Evolutionary conservation across 495 filamentous ascomycete genomes (phyloP).

Genomic region (Xylaria grammica): DNA sequence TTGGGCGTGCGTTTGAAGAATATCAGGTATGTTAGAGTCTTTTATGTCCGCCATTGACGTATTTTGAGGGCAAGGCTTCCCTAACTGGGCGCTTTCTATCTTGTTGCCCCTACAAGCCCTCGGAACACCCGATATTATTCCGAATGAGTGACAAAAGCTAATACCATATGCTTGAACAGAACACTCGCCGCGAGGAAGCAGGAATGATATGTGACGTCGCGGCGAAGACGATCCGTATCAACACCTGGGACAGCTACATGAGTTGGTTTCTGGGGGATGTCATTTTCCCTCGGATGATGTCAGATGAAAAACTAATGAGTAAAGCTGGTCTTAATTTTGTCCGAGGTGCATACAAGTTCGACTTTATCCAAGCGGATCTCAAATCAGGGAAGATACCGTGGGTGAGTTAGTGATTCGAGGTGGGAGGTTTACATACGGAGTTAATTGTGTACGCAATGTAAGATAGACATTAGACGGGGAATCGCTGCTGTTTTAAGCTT

Average conservation of each 20-base stretch:
- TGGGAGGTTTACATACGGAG: too few relatives aligned
- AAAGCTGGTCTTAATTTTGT: not conserved
- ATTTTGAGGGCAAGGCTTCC: too few relatives aligned
- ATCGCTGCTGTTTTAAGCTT: too few relatives aligned
- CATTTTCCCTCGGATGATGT: conserved; percentile 5
- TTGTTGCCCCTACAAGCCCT: too few relatives aligned
- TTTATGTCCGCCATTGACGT: too few relatives aligned
- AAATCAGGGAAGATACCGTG: conserved; percentile 18
- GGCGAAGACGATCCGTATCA: conserved; percentile 16
- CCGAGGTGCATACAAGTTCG: not conserved
- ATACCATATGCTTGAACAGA: not conserved
- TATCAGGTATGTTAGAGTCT: conserved; percentile 18
- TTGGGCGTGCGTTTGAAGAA: conserved; percentile 18
- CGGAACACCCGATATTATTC: too few relatives aligned
- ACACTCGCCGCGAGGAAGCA: conserved; percentile 14
- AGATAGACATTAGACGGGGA: too few relatives aligned
- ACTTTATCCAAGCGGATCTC: conserved; percentile 8
- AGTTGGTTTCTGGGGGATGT: conserved; percentile 5
- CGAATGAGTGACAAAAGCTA: not conserved
- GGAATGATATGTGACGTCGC: not conserved
- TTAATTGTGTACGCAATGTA: too few relatives aligned
- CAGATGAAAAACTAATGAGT: not conserved
- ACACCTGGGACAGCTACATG: conserved; percentile 21
- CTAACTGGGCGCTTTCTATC: too few relatives aligned
- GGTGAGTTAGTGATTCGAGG: too few relatives aligned